phyloP scores from a whole-genome alignment of 2,329 filamentous ascomycete species.

The Diaporthe caulivora region DNA sequence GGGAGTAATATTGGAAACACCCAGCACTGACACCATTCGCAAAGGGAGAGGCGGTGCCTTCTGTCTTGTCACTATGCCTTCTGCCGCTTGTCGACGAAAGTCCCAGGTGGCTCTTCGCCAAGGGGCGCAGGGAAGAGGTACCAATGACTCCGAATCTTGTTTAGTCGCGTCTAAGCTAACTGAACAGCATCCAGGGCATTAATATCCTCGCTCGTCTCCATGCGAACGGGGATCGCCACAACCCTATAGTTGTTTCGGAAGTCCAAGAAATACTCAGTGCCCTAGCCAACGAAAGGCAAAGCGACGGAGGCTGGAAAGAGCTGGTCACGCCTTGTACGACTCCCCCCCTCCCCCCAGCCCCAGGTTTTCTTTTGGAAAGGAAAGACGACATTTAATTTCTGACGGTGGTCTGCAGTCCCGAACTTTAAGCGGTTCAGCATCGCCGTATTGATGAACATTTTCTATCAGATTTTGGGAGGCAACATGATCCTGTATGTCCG shows the following conservation, averaged over 20 bases:
- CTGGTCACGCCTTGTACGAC: neutral
- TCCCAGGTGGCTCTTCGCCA: slow-evolving; percentile 6
- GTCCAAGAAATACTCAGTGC: slow-evolving; percentile 2
- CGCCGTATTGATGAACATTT: slow-evolving; percentile 1
- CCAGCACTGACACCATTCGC: neutral
- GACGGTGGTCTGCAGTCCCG: neutral
- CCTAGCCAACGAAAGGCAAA: neutral
- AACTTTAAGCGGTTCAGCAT: neutral
- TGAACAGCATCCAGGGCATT: neutral
- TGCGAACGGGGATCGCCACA: slow-evolving; percentile 5
- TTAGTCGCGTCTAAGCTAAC: neutral
- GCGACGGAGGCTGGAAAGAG: slow-evolving; percentile 13
- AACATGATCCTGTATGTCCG: slow-evolving; percentile 6
- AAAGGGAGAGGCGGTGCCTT: neutral
- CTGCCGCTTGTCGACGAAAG: slow-evolving; percentile 10
- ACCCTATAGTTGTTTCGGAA: neutral
- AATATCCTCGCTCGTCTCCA: neutral
- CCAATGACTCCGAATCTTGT: accelerated
- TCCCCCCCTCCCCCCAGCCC: too few species aligned
- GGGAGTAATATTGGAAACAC: too few species aligned
- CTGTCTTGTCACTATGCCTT: neutral
- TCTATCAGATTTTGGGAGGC: neutral
- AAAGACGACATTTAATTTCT: too few species aligned
- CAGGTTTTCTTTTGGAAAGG: too few species aligned
- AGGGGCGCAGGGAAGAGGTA: slow-evolving; percentile 15